phyloP scores from a whole-genome alignment of 177 flowering plant genomes.

The Vitis hybrid region DNA sequence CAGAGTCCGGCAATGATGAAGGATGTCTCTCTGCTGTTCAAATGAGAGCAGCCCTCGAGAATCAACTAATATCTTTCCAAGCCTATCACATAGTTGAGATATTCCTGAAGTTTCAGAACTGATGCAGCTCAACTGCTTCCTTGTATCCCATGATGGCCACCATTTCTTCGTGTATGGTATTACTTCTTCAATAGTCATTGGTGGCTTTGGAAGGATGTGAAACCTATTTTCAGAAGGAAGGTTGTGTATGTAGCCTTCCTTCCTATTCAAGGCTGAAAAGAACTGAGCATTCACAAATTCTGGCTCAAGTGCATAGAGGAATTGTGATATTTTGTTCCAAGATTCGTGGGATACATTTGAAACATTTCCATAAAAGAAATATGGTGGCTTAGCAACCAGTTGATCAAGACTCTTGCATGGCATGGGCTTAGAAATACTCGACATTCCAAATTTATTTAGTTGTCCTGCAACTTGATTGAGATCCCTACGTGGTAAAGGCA shows the following conservation, averaged over 20 bases:
- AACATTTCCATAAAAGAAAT: constrained; percentile 78
- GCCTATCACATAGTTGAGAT: constrained; percentile 57
- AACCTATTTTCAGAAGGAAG: constrained; percentile 66
- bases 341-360: constrained; percentile 38
- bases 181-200: constrained; percentile 68
- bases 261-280: constrained; percentile 74
- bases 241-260: constrained; percentile 89
- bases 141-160: constrained; percentile 96
- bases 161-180: constrained; percentile 66
- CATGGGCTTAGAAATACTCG: constrained; percentile 21
- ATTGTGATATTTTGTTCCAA: constrained; percentile 72
- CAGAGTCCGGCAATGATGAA: constrained; percentile 48
- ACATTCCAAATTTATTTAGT: constrained; percentile 17
- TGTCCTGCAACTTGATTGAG: constrained; percentile 11
- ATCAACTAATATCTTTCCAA: constrained; percentile 44
- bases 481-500: constrained; percentile 6
- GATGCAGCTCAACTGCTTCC: constrained; percentile 68
- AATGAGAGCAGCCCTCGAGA: constrained; percentile 52
- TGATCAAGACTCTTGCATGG: constrained; percentile 36
- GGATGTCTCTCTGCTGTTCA: constrained; percentile 55
- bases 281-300: constrained; percentile 59
- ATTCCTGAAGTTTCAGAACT: constrained; percentile 40
- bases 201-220: constrained; percentile 58
- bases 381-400: constrained; percentile 59
- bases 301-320: constrained; percentile 60